A percentile compares a stretch with the other conserved stretches of the same genome.
phyloP scores from a whole-genome alignment of 305 asterid genomes.

The Fraxinus baroniana region DNA sequence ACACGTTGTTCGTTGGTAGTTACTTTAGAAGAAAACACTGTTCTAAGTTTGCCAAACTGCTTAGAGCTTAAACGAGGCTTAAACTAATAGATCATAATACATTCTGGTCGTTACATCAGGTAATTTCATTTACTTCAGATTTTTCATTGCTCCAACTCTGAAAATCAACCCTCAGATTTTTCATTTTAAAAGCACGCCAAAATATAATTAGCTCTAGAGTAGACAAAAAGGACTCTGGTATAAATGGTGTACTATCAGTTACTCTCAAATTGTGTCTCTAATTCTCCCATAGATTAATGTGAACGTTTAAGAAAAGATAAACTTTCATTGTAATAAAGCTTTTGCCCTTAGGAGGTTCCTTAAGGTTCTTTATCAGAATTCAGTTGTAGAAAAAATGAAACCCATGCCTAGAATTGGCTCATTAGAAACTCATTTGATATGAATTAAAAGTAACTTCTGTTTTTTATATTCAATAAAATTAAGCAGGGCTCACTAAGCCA shows the following conservation, averaged over 20 bases:
- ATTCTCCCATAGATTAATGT: not conserved
- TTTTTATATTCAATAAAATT: not conserved
- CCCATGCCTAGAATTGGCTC: not conserved
- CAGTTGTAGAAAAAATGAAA: not conserved
- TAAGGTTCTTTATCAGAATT: not conserved
- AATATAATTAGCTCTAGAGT: not conserved
- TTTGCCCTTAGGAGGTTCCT: not conserved
- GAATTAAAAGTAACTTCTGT: not conserved
- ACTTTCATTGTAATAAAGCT: not conserved
- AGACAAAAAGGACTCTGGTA: not conserved
- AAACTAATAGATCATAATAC: not conserved
- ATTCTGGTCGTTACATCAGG: not conserved
- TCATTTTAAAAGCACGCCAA: not conserved
- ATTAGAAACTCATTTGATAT: not conserved
- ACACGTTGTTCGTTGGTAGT: not conserved
- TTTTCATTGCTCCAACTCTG: not conserved
- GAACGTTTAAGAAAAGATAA: not conserved
- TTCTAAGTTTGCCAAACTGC: not conserved
- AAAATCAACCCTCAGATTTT: not conserved
- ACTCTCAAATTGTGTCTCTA: slow-evolving; percentile 9
- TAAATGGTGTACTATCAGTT: not conserved
- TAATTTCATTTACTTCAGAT: not conserved
- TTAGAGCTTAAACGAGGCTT: not conserved
- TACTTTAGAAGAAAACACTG: not conserved
- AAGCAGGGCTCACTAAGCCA: not conserved